These are phyloP conservation scores for Huntiella omanensis DNA, from an alignment of 2,329 filamentous ascomycete genomes.

Conservation along the genomic window DNA sequence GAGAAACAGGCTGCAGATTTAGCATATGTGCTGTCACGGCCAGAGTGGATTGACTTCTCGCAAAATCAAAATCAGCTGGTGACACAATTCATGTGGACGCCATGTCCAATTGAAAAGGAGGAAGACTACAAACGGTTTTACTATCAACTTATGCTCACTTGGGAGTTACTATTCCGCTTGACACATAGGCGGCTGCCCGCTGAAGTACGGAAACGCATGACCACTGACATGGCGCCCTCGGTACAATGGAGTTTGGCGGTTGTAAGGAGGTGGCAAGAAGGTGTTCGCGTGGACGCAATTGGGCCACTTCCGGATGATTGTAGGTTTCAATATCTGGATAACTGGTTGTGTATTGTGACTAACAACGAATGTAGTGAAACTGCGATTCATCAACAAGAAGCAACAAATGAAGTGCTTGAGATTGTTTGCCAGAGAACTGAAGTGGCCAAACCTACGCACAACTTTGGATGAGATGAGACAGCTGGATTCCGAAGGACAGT, in stretches of 20 bases:
- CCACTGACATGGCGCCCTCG: constrained; percentile 46
- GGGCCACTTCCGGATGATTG: constrained; percentile 19
- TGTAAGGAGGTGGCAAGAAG: constrained; percentile 54
- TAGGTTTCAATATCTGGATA: background rate
- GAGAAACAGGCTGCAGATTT: constrained; percentile 57
- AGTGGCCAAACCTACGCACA: constrained; percentile 55
- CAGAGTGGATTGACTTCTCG: constrained; percentile 57
- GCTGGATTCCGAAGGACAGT: constrained; percentile 34
- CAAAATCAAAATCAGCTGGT: constrained; percentile 51
- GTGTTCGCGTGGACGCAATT: constrained; percentile 46
- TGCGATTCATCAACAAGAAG: constrained; percentile 46
- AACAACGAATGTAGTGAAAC: constrained; percentile 25
- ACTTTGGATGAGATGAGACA: constrained; percentile 44
- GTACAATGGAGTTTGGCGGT: constrained; percentile 57
- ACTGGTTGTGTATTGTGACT: background rate
- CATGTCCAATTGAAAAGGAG: constrained; percentile 30
- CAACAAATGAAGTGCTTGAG: constrained; percentile 50
- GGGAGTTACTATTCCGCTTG: constrained; percentile 54
- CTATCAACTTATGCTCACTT: constrained; percentile 55
- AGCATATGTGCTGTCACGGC: constrained; percentile 47
- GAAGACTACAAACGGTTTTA: constrained; percentile 48
- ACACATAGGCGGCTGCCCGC: constrained; percentile 42
- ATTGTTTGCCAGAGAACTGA: constrained; percentile 51
- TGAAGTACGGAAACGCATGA: constrained; percentile 43
- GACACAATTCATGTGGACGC: constrained; percentile 52